Evolutionary conservation across 768 basidiomycete species (phyloP), one percentile per base, ranked within the genome.

Genomic region (Hericium coralloides): DNA sequence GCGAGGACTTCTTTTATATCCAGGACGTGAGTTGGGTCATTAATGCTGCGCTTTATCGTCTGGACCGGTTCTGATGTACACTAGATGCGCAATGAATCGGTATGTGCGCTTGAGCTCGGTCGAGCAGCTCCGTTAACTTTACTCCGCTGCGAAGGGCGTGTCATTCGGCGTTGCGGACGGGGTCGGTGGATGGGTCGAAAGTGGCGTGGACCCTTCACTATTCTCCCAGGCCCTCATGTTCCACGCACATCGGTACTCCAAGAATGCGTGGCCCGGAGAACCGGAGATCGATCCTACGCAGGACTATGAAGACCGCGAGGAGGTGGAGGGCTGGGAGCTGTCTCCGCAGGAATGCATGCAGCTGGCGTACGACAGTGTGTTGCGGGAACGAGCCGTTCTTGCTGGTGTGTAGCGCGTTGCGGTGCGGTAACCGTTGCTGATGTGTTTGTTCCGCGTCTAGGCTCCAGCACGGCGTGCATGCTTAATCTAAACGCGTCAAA

Each of bases 221-320:
- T 98, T 95, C 73, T 85, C 92, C 1, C 94, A 97, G 71, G 82
- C 90, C 0, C 74, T 98, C 52, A 93, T 95, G 89, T 94, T 85
- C 69, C 85, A 89, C 69, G 84, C 89, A 2, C 81, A 87, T 67
- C 79, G 81, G 49, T 88, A 85, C 66, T 81, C 85, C 12, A 77
- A 78, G 59, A 79, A 75, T 59, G 85, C 85, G 20, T 91, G 89
- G 89, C 81, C 85, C 6, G 89, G 89, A 20, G 89, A 92, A 64
- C 89, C 89, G 5, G 89, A 91, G 66, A 81, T 84, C 18, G 89
- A 90, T 64, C 86, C 89, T 2, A 88, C 73, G 12, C 77, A 87
- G 65, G 85, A 87, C 54, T 83, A 87, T 58, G 83, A 85, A 58
- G 82, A 82, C 55, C 74, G 78, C 7, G 80, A 84, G 61, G 74